Conservation (phyloP, 1,284 basidiomycete species). For the Puccinia horiana region DNA sequence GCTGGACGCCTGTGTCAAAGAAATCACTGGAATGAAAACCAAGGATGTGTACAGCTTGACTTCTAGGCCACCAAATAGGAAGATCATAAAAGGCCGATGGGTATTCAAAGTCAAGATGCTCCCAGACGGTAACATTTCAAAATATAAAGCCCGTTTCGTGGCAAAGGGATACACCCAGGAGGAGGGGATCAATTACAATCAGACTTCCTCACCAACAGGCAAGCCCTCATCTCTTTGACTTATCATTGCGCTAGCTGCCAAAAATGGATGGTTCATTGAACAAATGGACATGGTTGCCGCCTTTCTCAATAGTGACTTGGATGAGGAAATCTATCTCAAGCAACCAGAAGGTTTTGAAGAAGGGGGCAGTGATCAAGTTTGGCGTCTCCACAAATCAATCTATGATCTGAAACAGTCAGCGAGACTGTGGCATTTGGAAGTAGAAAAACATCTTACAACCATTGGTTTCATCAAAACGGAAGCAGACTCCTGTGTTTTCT, state of each 20-base stretch:
- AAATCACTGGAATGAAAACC: neutral
- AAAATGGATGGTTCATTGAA: slow-evolving; percentile 25
- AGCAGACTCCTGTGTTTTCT: slow-evolving; percentile 15
- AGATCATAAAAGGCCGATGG: slow-evolving; percentile 26
- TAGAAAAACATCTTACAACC: neutral
- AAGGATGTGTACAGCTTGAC: neutral
- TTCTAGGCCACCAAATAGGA: neutral
- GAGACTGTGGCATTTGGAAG: neutral
- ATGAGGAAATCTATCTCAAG: slow-evolving; percentile 25
- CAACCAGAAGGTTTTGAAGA: slow-evolving; percentile 21
- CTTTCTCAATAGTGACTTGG: slow-evolving; percentile 48
- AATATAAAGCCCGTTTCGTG: slow-evolving; percentile 49
- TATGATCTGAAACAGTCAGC: slow-evolving; percentile 14
- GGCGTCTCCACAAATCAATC: slow-evolving; percentile 4
- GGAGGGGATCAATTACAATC: slow-evolving; percentile 42
- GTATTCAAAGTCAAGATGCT: slow-evolving; percentile 47
- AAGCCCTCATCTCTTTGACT: slow-evolving; percentile 30
- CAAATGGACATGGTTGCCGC: slow-evolving; percentile 50
- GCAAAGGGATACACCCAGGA: slow-evolving; percentile 50
- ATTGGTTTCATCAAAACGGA: neutral
- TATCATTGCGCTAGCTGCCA: slow-evolving; percentile 46
- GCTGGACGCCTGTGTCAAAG: neutral
- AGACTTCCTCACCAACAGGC: slow-evolving; percentile 48
- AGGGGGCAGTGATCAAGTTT: neutral
- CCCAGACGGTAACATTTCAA: slow-evolving; percentile 14